Evolutionary conservation across 208 protist genomes (phyloP).

Genomic region (Acanthamoeba lenticulata): DNA sequence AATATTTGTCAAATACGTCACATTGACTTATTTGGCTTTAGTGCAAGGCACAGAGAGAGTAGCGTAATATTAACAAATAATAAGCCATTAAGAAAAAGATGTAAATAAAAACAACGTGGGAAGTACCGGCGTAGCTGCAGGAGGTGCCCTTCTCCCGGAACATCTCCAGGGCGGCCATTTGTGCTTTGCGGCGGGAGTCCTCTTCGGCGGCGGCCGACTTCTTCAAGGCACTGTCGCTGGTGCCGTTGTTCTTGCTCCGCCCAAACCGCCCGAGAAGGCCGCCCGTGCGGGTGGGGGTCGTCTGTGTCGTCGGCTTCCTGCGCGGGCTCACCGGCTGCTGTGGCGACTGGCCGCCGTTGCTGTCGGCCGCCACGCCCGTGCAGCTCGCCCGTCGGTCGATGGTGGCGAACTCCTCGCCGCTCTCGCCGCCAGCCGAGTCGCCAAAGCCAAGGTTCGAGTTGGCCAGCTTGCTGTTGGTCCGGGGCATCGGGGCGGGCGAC

Average conservation of each 20-base stretch:
- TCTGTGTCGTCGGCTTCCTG: background rate
- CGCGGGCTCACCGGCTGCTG: background rate
- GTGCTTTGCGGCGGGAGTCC: background rate
- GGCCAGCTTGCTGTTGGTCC: background rate
- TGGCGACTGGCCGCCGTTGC: background rate
- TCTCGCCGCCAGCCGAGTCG: background rate
- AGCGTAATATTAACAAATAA: background rate
- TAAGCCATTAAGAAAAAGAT: background rate
- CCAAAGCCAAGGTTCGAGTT: background rate
- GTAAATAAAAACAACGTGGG: background rate
- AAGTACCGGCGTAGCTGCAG: background rate
- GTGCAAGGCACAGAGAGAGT: too few species aligned
- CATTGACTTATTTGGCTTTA: too few species aligned
- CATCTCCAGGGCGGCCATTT: background rate
- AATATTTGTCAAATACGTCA: too few species aligned
- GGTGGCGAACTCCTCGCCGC: background rate
- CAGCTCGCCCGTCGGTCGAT: background rate
- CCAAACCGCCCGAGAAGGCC: background rate
- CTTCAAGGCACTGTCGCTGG: background rate
- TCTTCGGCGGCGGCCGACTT: background rate
- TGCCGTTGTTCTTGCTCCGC: background rate
- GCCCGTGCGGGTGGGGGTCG: background rate
- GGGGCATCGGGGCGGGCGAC: too few species aligned
- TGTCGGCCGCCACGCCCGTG: background rate
- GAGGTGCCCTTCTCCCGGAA: background rate